Base-by-base conservation (phyloP, 495 filamentous ascomycete species). In the Tuber calosporum region DNA sequence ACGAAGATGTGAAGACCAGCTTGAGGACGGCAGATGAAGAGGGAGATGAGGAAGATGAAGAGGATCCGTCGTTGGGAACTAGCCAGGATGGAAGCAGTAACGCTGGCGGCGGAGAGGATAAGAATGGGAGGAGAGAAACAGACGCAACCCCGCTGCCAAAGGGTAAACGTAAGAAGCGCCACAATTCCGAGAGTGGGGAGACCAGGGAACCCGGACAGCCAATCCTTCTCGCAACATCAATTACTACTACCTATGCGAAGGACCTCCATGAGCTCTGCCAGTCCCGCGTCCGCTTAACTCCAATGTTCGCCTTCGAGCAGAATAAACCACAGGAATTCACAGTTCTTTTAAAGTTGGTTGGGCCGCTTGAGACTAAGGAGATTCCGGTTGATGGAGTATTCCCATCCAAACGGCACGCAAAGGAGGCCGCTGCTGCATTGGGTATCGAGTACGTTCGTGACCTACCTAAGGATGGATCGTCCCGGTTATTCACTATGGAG, bases 201-300 rank as follows among this genome's bases (percentile, higher is more conserved):
- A 13, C 53, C 9, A 62, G 26, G 15, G 37, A 73, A 19, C 71
- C 53, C 42, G 71, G 62, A 58, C 69, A 79, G 48, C 79, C 79
- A 15, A 41, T 80, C 67, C 40, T 72, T 22, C 41, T 81, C 42
- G 76, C 79, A 19, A 81, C 79, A 40, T 79, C 76, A 72, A 81
- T 81, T 26, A 81, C 79, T 4, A 81, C 79, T 45, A 79, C 75
- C 5, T 45, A 81, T 75, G 76, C 79, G 62, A 81, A 81, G 48
- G 79, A 81, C 41, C 76, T 81, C 22, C 72, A 81, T 68, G 79
- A 81, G 36, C 68, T 81, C 38, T 76, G 79, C 66, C 79, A 80
- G 72, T 75, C 79, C 37, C 74, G 45, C 26, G 67, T 77, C 34
- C 67, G 72, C 62, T 48, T 80, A 4, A 66, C 69, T 9, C 71